Evolutionary conservation across 139 green algal species (phyloP).

Genomic region (Chlorella ohadii): DNA sequence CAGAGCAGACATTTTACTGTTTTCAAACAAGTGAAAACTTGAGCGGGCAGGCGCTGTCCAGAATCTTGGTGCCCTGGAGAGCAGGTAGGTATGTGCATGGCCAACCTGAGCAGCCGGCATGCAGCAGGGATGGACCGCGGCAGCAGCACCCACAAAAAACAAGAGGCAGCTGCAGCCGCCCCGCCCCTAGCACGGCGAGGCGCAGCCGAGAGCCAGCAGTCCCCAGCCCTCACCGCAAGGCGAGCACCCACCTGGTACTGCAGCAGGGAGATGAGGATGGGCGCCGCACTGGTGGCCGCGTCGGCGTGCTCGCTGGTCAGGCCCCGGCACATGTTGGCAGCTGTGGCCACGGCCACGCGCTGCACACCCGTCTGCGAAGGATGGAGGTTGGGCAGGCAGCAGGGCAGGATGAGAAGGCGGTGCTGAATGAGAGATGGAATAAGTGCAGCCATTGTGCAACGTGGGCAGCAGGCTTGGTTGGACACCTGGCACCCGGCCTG

Average conservation of each 20-base stretch:
- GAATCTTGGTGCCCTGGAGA: conserved; percentile 81
- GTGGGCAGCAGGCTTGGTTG: too few relatives aligned
- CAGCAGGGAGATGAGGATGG: conserved; percentile 91
- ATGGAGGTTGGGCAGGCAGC: background rate
- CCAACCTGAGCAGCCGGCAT: too few relatives aligned
- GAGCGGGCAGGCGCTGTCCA: conserved; percentile 90
- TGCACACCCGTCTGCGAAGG: conserved; percentile 82
- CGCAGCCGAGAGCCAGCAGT: too few relatives aligned
- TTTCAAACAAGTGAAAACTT: too few relatives aligned
- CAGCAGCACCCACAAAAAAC: too few relatives aligned
- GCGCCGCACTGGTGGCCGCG: conserved; percentile 73
- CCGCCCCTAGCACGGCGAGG: too few relatives aligned
- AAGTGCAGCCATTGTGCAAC: background rate
- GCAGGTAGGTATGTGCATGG: background rate
- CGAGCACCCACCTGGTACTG: conserved; percentile 68
- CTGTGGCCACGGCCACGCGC: conserved; percentile 88
- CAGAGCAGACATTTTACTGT: background rate
- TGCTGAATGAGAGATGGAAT: background rate
- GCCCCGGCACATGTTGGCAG: conserved; percentile 89
- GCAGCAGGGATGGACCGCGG: too few relatives aligned
- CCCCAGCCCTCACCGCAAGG: too few relatives aligned
- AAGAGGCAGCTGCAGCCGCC: too few relatives aligned
- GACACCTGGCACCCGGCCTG: too few relatives aligned
- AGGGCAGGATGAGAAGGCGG: background rate
- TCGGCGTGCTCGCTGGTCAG: conserved; percentile 62